Evolutionary conservation across 371 early-diverging fungal genomes (phyloP).

Genomic region (Mucor saturninus): DNA sequence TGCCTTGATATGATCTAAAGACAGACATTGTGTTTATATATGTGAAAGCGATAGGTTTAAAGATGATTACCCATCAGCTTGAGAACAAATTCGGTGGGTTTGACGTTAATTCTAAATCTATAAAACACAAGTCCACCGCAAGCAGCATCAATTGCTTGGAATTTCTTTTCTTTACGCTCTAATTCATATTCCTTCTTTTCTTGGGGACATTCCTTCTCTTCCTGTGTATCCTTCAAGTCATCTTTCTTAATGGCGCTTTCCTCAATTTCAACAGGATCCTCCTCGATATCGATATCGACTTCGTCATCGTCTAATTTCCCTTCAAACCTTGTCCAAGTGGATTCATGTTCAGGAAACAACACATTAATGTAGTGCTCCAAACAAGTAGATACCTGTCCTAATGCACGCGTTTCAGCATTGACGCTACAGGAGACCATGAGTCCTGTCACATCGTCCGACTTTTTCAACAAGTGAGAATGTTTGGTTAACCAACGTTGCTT

Average conservation of each 20-base stretch:
- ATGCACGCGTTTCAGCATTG: slow-evolving; percentile 57
- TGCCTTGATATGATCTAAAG: slow-evolving; percentile 32
- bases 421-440: slow-evolving; percentile 53
- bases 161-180: slow-evolving; percentile 46
- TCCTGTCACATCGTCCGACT: slow-evolving; percentile 44
- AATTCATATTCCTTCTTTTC: slow-evolving; percentile 28
- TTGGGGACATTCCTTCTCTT: slow-evolving; percentile 28
- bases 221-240: slow-evolving; percentile 43
- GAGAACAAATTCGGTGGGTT: slow-evolving; percentile 48
- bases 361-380: slow-evolving; percentile 41
- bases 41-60: too few species aligned
- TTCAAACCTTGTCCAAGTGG: slow-evolving; percentile 51
- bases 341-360: slow-evolving; percentile 47
- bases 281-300: slow-evolving; percentile 27
- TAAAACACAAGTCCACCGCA: slow-evolving; percentile 60
- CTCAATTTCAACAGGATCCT: slow-evolving; percentile 3
- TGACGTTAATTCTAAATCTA: slow-evolving; percentile 56
- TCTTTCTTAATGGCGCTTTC: neutral
- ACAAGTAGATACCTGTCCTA: slow-evolving; percentile 57
- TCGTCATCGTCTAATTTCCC: slow-evolving; percentile 49
- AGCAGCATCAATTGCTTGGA: slow-evolving; percentile 60
- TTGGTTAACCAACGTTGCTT: slow-evolving; percentile 60
- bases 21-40: neutral
- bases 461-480: slow-evolving; percentile 53
- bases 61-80: slow-evolving; percentile 43